These are phyloP conservation scores for Dillenia turbinata DNA, from an alignment of 164 flowering plant species.

Conservation along the genomic window DNA sequence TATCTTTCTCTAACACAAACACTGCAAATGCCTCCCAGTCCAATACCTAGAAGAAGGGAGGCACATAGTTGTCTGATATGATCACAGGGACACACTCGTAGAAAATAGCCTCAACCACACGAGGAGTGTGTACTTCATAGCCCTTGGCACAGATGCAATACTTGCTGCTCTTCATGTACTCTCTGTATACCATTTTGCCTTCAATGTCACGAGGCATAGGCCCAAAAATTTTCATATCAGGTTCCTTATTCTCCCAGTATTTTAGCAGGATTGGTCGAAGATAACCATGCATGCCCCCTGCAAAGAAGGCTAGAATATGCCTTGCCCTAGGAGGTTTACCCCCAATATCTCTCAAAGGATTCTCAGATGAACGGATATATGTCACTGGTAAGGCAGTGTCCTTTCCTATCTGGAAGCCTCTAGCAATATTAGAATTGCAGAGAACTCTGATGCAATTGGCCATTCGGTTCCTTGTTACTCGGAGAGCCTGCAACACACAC, in stretches of 20 bases:
- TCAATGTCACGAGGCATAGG: constrained; percentile 22
- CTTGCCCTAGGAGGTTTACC: constrained; percentile 34
- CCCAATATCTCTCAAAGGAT: constrained; percentile 27
- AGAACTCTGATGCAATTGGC: constrained; percentile 32
- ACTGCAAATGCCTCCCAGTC: constrained; percentile 39
- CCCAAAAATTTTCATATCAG: constrained; percentile 36
- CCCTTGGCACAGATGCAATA: constrained; percentile 46
- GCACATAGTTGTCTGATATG: constrained; percentile 41
- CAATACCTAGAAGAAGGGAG: constrained; percentile 40
- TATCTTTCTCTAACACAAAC: constrained; percentile 28
- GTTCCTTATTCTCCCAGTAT: constrained; percentile 23
- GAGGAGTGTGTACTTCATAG: constrained; percentile 33
- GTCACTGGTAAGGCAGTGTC: constrained; percentile 40
- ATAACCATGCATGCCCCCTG: constrained; percentile 42
- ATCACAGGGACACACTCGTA: constrained; percentile 42
- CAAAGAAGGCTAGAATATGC: constrained; percentile 37
- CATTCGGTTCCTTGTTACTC: constrained; percentile 23
- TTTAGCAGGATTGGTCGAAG: constrained; percentile 29
- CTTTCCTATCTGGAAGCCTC: constrained; percentile 36
- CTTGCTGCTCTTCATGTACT: constrained; percentile 36
- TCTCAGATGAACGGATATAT: constrained; percentile 19
- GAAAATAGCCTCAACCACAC: constrained; percentile 37
- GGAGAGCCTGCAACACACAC: constrained; percentile 26
- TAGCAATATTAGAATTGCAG: constrained; percentile 43
- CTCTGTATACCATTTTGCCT: constrained; percentile 19